Base-by-base conservation (phyloP, 768 basidiomycete genomes). In the Erythrobasidium yunnanense region DNA sequence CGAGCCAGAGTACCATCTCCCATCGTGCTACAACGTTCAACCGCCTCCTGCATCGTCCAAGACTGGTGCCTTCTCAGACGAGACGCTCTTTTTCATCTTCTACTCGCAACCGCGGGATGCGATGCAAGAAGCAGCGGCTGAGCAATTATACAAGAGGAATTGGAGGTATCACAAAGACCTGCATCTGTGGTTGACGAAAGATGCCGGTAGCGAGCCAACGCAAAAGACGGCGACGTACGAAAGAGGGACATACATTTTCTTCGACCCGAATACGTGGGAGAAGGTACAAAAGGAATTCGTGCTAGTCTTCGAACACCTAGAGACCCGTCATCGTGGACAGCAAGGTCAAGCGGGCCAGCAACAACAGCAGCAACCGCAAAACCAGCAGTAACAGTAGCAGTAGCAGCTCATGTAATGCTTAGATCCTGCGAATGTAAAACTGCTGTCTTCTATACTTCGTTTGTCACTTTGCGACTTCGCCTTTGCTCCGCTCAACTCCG, bases 31-130 rank as follows among this genome's bases (percentile, higher is more conserved):
- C 68, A 90, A 86, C 76, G 91, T 95, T 52, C 86, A 88, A 71
- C 85, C 92, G 33, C 84, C 90, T 50, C 87, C 88, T 35, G 87
- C 87, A 2, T 85, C 87, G 56, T 80, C 74, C 69, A 91, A 90
- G 78, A 87, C 85, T 18, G 81, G 82, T 0, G 83, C 85, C 54
- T 93, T 97, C 78, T 87, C 86, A 76, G 92, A 96, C 76, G 92
- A 97, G 77, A 95, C 92, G 17, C 79, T 97, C 27, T 95, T 97
- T 78, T 93, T 89, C 81, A 91, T 93, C 84, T 97, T 97, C 81
- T 97, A 96, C 78, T 85, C 89, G 65, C 85, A 84, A 77, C 90
- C 92, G 65, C 80, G 88, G 73, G 92, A 97, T 78, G 85, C 86
- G 42, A 79, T 93, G 60, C 92, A 97, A 76, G 91, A 97, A 77